These are phyloP conservation scores for Pleurotus djamor DNA, from an alignment of 768 basidiomycete species.

Conservation along the genomic window DNA sequence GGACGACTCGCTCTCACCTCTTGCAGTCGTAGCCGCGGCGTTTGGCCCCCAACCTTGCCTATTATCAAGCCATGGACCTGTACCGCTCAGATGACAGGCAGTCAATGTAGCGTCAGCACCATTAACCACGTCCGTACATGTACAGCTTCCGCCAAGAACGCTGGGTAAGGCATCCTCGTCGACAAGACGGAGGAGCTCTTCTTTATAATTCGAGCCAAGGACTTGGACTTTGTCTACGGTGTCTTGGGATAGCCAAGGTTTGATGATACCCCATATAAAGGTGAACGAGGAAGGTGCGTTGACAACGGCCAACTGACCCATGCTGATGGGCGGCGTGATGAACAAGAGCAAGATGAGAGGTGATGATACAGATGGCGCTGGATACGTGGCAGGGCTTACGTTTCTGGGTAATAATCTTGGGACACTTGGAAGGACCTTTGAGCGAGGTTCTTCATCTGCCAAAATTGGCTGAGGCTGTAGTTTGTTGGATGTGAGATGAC, in stretches of 20 bases:
- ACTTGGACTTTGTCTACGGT: conserved; percentile 69
- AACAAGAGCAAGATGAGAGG: neutral
- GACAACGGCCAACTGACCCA: conserved; percentile 70
- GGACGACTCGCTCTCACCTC: neutral
- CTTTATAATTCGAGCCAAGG: conserved; percentile 57
- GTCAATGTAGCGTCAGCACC: conserved; percentile 32
- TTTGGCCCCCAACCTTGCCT: conserved; percentile 48
- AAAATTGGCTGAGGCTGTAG: conserved; percentile 62
- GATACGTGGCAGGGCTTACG: conserved; percentile 39
- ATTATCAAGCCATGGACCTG: conserved; percentile 72
- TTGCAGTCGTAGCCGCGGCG: conserved; percentile 14
- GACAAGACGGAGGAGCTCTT: conserved; percentile 54
- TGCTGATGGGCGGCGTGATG: conserved; percentile 31
- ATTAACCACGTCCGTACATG: conserved; percentile 30
- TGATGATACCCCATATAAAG: conserved; percentile 67
- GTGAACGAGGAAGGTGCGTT: conserved; percentile 76
- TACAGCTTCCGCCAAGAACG: conserved; percentile 63
- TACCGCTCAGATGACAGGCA: conserved; percentile 60
- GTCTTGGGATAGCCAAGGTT: conserved; percentile 73
- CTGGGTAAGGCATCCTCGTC: conserved; percentile 64
- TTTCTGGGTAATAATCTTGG: conserved; percentile 78
- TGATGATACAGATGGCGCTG: neutral
- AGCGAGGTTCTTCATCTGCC: conserved; percentile 71
- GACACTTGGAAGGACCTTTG: conserved; percentile 68
- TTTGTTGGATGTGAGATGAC: neutral